Evolutionary conservation across 805 yeast species (phyloP).

Genomic region (Wickerhamiella parazyma): DNA sequence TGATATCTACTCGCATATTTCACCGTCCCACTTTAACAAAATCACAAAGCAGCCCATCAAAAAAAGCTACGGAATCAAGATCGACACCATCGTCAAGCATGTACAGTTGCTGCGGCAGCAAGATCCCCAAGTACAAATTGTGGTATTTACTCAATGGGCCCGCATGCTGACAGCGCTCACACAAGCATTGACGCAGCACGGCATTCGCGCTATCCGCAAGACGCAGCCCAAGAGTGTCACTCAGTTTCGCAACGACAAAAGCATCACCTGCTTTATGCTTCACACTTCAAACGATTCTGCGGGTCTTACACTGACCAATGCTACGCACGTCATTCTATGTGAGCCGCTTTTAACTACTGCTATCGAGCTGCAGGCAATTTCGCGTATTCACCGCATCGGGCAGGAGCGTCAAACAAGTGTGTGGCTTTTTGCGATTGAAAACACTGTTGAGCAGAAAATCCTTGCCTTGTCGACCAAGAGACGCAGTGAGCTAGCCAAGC

Average conservation of each 20-base stretch:
- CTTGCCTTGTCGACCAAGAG: slow-evolving; percentile 52
- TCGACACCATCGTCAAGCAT: slow-evolving; percentile 69
- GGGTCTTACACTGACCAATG: slow-evolving; percentile 82
- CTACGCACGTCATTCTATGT: slow-evolving; percentile 80
- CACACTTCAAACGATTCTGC: slow-evolving; percentile 69
- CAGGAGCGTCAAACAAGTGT: slow-evolving; percentile 70
- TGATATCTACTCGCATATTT: slow-evolving; percentile 21
- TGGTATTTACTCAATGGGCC: slow-evolving; percentile 82
- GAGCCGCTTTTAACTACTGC: slow-evolving; percentile 87
- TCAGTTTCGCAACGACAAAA: slow-evolving; percentile 43
- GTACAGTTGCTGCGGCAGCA: slow-evolving; percentile 45
- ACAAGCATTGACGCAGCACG: slow-evolving; percentile 47
- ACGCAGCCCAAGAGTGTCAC: slow-evolving; percentile 28
- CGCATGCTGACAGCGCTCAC: slow-evolving; percentile 56
- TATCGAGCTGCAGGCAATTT: slow-evolving; percentile 80
- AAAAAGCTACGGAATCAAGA: slow-evolving; percentile 65
- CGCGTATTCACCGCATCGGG: slow-evolving; percentile 86
- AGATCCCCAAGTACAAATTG: slow-evolving; percentile 59
- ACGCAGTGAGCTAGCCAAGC: slow-evolving; percentile 29
- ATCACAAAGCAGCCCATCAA: slow-evolving; percentile 31
- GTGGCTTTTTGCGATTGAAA: slow-evolving; percentile 79
- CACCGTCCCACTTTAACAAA: slow-evolving; percentile 20
- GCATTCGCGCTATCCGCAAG: slow-evolving; percentile 1
- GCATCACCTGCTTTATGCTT: slow-evolving; percentile 69
- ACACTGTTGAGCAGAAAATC: slow-evolving; percentile 82